Conservation (phyloP, 2,329 filamentous ascomycete species). For the Penicillium aurantiogriseum region DNA sequence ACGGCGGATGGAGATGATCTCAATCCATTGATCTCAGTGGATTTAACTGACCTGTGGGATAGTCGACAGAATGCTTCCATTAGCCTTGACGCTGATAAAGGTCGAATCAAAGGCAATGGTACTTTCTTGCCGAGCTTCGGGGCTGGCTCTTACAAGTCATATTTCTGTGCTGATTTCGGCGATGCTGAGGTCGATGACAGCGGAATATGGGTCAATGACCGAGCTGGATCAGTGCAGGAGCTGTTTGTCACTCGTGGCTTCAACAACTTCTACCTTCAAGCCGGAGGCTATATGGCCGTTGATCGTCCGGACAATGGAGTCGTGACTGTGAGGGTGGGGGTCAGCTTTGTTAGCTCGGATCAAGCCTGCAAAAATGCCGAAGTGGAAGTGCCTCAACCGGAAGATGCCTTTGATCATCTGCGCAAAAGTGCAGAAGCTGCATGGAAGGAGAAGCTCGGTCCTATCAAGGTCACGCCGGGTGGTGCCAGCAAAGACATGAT, state of each 20-base stretch:
- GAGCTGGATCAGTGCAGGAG: constrained; percentile 53
- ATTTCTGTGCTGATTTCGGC: constrained; percentile 66
- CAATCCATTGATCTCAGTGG: constrained; percentile 60
- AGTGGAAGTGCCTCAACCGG: constrained; percentile 55
- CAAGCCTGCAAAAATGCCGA: constrained; percentile 67
- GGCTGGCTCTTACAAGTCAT: constrained; percentile 55
- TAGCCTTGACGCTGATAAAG: constrained; percentile 52
- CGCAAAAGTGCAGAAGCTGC: constrained; percentile 45
- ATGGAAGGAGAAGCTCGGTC: constrained; percentile 60
- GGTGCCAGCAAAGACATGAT: constrained; percentile 53
- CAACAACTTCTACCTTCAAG: constrained; percentile 54
- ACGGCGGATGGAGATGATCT: constrained; percentile 24
- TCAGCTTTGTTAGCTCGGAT: constrained; percentile 64
- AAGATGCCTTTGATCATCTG: constrained; percentile 51
- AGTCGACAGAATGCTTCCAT: constrained; percentile 59
- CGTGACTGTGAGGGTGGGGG: constrained; percentile 61
- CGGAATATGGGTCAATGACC: constrained; percentile 62
- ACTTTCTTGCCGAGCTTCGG: constrained; percentile 63
- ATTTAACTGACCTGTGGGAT: constrained; percentile 61
- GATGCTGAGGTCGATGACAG: constrained; percentile 56
- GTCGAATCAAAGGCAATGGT: constrained; percentile 60
- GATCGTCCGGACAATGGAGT: constrained; percentile 47
- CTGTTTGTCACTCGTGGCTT: constrained; percentile 56
- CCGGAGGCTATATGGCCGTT: constrained; percentile 63
- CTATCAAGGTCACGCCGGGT: constrained; percentile 54